Base-by-base conservation (phyloP, 2,329 filamentous ascomycete genomes). In the Escovopsis weberi region DNA sequence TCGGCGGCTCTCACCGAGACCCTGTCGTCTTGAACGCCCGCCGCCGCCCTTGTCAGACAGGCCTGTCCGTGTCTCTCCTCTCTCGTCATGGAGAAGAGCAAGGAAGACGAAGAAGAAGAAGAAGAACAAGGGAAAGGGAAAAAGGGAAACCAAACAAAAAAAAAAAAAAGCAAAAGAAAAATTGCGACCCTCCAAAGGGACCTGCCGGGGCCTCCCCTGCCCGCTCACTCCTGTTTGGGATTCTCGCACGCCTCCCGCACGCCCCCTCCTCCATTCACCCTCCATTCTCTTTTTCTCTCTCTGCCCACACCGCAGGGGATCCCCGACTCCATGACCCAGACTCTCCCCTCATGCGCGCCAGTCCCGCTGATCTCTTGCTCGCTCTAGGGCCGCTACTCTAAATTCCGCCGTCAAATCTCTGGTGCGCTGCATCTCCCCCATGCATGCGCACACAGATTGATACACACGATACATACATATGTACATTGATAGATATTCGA, bases 291-390 rank as follows among this genome's bases (percentile, higher is more conserved):
- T n/a, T n/a, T n/a, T n/a, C 26, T 28, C 26, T 28, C 26, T 28
- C 26, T 28, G 26, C 26, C 26, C 26, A 28, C 26, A 28, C 26
- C 26, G 26, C 26, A 28, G 26, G 36, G 19, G 32, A 41, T 43
- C 42, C 44, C 41, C 41, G 44, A 32, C 15, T 36, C 39, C 39
- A 36, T 28, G 34, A 32, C 34, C 38, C 39, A 44, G 44, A 33
- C 44, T 30, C n/a, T 46, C 44, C 44, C 38, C 42, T 28, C 26
- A 46, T 46, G 44, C 43, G 44, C 38, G 42, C 38, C 38, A 41
- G 44, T 36, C 42, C 44, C 44, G 44, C 44, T 46, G 44, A 46
- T 44, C 44, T 46, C 44, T 39, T 46, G 38, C 28, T 42, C 33
- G 34, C 35, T 39, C 38, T 42, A 42, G 30, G 42, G 39, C 42